Conservation (phyloP, 2,329 filamentous ascomycete species). For the Macrophomina pseudophaseolina region DNA sequence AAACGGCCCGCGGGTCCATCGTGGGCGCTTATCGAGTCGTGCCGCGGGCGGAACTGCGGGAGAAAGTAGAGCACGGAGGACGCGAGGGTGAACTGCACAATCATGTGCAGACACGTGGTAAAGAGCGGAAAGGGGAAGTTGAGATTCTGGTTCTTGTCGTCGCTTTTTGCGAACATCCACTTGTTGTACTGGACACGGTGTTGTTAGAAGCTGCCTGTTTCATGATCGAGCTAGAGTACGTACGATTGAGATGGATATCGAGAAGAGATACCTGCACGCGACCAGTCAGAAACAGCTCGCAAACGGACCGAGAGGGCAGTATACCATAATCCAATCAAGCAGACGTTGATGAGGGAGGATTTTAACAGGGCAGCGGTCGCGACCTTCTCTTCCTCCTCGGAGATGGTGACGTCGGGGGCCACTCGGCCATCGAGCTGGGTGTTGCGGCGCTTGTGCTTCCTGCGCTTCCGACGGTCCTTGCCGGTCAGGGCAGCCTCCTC, state of each 20-base stretch:
- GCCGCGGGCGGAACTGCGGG: constrained; percentile 77
- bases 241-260: constrained; percentile 88
- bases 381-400: constrained; percentile 74
- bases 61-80: constrained; percentile 79
- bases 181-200: constrained; percentile 80
- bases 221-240: constrained; percentile 44
- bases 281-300: constrained; percentile 25
- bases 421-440: constrained; percentile 73
- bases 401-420: constrained; percentile 54
- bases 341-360: constrained; percentile 73
- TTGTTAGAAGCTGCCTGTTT: constrained; percentile 13
- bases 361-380: constrained; percentile 76
- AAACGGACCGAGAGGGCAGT: not conserved
- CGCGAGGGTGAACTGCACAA: constrained; percentile 86
- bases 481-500: constrained; percentile 87
- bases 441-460: constrained; percentile 69
- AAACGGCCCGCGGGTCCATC: constrained; percentile 25
- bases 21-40: constrained; percentile 47
- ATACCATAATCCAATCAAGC: constrained; percentile 84
- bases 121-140: constrained; percentile 96
- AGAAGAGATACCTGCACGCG: constrained; percentile 70
- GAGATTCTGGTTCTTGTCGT: constrained; percentile 58
- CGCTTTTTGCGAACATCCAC: constrained; percentile 88
- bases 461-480: constrained; percentile 71
- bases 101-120: constrained; percentile 93